phyloP scores from a whole-genome alignment of 192 early-diverging fungal genomes.

The Lunasporangiospora selenospora region DNA sequence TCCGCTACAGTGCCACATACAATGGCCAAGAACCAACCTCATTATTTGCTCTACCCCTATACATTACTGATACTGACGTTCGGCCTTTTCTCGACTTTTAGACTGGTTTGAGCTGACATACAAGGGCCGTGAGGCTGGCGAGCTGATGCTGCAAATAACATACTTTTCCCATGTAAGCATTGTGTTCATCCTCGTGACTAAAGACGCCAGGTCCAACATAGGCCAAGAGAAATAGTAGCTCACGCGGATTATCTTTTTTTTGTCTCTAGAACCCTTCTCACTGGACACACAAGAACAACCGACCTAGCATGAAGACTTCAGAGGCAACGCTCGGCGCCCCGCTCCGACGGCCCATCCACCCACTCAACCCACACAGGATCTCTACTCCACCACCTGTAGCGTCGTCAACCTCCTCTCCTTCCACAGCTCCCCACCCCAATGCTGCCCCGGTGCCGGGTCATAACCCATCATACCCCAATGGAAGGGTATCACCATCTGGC shows the following conservation, averaged over 20 bases:
- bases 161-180: slow-evolving; percentile 28
- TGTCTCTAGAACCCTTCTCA: slow-evolving; percentile 16
- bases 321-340: not conserved
- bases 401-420: not conserved
- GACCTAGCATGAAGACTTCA: slow-evolving; percentile 3
- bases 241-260: not conserved
- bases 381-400: not conserved
- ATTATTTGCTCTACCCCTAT: no score
- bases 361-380: not conserved
- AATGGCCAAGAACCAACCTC: no score
- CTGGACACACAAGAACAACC: slow-evolving; percentile 15
- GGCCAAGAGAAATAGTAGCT: not conserved
- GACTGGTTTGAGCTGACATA: slow-evolving; percentile 41
- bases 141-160: slow-evolving; percentile 39
- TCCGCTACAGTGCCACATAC: no score
- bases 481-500: slow-evolving; percentile 21
- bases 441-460: not conserved
- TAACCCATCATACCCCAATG: not conserved
- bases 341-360: slow-evolving; percentile 20
- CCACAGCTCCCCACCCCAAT: not conserved
- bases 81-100: no score
- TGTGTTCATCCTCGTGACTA: not conserved
- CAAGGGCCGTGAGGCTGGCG: slow-evolving; percentile 38
- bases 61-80: no score
- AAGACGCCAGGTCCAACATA: no score